Percentiles rank a stretch among this genome's conserved stretches.
phyloP scores from a whole-genome alignment of 257 asterid genomes.

The Plantago major region DNA sequence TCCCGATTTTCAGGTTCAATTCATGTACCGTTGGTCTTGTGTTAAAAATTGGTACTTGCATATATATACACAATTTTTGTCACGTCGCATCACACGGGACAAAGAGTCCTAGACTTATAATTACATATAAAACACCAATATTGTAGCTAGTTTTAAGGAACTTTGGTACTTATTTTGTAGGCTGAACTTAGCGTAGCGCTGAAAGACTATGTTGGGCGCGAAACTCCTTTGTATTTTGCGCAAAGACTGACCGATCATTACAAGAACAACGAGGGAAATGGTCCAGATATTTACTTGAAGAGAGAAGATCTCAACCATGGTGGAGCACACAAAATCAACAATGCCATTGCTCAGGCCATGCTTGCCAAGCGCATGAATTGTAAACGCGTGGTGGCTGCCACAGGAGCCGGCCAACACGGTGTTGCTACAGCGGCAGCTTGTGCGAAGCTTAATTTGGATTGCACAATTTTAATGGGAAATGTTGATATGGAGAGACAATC shows the following conservation, averaged over 20 bases:
- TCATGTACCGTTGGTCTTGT: too few relatives aligned
- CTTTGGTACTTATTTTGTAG: constrained; percentile 21
- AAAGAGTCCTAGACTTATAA: too few relatives aligned
- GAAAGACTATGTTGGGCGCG: constrained; percentile 73
- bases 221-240: constrained; percentile 70
- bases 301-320: constrained; percentile 70
- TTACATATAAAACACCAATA: too few relatives aligned
- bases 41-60: too few relatives aligned
- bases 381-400: constrained; percentile 46
- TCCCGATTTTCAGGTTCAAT: constrained; percentile 49
- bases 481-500: constrained; percentile 55
- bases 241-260: constrained; percentile 59
- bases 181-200: constrained; percentile 41
- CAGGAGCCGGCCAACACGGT: constrained; percentile 88
- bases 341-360: constrained; percentile 85
- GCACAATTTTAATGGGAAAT: constrained; percentile 54
- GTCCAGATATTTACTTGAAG: constrained; percentile 70
- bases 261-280: constrained; percentile 43
- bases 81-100: too few relatives aligned
- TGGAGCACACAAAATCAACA: constrained; percentile 87
- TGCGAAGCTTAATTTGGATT: constrained; percentile 59
- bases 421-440: constrained; percentile 76
- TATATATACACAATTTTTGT: too few relatives aligned
- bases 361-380: constrained; percentile 68
- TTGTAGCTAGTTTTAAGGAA: too few relatives aligned